These are phyloP conservation scores for Cicer arietinum DNA, from an alignment of 306 rosid genomes.

Conservation along the genomic window DNA sequence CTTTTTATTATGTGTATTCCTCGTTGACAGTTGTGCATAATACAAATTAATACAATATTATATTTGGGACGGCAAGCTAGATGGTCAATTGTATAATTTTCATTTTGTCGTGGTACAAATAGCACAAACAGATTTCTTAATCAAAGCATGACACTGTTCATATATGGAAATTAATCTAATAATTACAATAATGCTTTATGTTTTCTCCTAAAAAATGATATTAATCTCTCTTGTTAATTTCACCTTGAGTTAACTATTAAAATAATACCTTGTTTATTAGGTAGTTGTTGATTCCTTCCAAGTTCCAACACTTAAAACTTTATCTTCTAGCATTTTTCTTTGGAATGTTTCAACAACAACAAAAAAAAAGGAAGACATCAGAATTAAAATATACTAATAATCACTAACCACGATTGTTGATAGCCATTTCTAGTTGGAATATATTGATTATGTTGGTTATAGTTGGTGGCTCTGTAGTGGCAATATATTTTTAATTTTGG, in stretches of 20 bases:
- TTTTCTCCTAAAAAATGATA: no score
- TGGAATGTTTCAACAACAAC: slow-evolving; percentile 12
- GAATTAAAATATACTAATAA: slow-evolving; percentile 1
- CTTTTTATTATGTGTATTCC: slow-evolving; percentile 6
- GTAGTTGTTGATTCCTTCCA: slow-evolving; percentile 22
- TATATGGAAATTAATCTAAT: no score
- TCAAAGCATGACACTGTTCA: background rate
- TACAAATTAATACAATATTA: background rate
- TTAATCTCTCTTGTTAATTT: slow-evolving; percentile 3
- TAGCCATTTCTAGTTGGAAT: background rate
- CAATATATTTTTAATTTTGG: slow-evolving; percentile 23
- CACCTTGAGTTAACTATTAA: slow-evolving; percentile 14
- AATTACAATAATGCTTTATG: no score
- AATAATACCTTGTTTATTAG: slow-evolving; percentile 14
- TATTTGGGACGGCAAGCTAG: slow-evolving; percentile 50
- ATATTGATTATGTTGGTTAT: background rate
- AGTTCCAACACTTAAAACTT: background rate
- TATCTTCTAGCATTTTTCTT: slow-evolving; percentile 17
- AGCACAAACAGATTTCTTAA: background rate
- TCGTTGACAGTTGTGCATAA: slow-evolving; percentile 13
- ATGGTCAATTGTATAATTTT: slow-evolving; percentile 11
- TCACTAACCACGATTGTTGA: background rate
- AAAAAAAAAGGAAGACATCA: background rate
- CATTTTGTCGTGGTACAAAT: slow-evolving; percentile 3
- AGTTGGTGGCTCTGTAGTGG: background rate